These are phyloP conservation scores for Dentipellis sp. DNA, from an alignment of 768 basidiomycete genomes.

Conservation along the genomic window DNA sequence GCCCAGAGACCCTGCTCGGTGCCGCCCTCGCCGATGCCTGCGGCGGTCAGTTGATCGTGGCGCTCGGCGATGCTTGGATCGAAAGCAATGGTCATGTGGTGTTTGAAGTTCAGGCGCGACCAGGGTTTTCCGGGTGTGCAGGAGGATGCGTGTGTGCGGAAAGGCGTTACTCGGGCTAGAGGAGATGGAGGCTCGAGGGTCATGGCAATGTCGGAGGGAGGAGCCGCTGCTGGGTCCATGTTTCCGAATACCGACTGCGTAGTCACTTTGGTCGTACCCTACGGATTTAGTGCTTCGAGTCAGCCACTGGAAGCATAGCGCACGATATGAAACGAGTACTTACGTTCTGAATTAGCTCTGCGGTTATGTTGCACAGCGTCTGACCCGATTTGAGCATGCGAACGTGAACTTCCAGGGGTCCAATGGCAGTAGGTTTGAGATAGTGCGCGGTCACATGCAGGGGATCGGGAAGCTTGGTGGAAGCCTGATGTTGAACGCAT, in stretches of 20 bases:
- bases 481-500: conserved; percentile 40
- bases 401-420: conserved; percentile 38
- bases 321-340: not conserved
- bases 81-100: not conserved
- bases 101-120: not conserved
- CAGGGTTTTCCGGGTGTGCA: not conserved
- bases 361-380: conserved; percentile 47
- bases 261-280: conserved; percentile 1
- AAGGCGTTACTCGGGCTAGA: conserved; percentile 3
- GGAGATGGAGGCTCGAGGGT: conserved; percentile 1
- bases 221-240: not conserved
- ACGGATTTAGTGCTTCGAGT: not conserved
- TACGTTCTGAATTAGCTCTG: conserved; percentile 52
- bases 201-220: not conserved
- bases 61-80: not conserved
- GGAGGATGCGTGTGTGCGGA: not conserved
- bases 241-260: not conserved
- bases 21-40: conserved; percentile 43
- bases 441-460: conserved; percentile 56
- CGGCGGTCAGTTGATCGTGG: conserved; percentile 27
- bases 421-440: conserved; percentile 33
- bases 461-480: conserved; percentile 41
- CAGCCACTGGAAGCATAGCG: not conserved
- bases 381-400: conserved; percentile 39
- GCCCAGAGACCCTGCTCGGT: conserved; percentile 54